phyloP scores from a whole-genome alignment of 352 stramenopile genomes.

The Pythium folliculosum region DNA sequence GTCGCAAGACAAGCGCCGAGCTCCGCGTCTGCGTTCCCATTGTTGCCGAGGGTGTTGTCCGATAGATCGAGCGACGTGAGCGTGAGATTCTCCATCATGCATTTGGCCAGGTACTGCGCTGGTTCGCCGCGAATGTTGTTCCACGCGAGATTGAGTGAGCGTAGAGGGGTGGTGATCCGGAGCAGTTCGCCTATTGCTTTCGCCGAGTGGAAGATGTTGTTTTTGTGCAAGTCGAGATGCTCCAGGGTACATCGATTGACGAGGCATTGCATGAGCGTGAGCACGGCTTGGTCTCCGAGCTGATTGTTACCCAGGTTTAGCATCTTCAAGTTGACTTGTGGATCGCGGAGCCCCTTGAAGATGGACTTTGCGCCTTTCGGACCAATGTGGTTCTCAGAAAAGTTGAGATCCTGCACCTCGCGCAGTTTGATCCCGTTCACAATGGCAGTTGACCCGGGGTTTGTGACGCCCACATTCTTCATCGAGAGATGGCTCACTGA shows the following conservation, averaged over 20 bases:
- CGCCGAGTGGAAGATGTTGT: conserved; percentile 68
- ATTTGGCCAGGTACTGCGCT: conserved; percentile 57
- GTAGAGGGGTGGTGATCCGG: conserved; percentile 58
- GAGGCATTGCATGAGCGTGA: conserved; percentile 56
- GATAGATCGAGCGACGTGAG: conserved; percentile 66
- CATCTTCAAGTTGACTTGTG: conserved; percentile 58
- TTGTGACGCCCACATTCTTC: conserved; percentile 71
- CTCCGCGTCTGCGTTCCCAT: conserved; percentile 62
- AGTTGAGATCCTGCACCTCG: conserved; percentile 63
- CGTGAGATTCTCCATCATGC: conserved; percentile 75
- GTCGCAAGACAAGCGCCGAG: conserved; percentile 60
- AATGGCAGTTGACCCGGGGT: conserved; percentile 53
- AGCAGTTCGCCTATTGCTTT: conserved; percentile 60
- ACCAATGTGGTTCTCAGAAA: conserved; percentile 67
- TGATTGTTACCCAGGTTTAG: conserved; percentile 75
- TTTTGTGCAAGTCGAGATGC: conserved; percentile 57
- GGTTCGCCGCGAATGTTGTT: conserved; percentile 76
- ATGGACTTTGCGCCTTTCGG: conserved; percentile 55
- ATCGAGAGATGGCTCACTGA: conserved; percentile 64
- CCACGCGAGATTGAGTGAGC: conserved; percentile 68
- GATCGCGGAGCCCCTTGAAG: conserved; percentile 53
- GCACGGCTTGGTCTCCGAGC: conserved; percentile 62
- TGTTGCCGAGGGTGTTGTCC: conserved; percentile 73
- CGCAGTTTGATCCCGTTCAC: conserved; percentile 52
- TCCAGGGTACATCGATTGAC: conserved; percentile 72